Evolutionary conservation across 495 filamentous ascomycete genomes (phyloP).

Genomic region (Neurospora hispaniola): DNA sequence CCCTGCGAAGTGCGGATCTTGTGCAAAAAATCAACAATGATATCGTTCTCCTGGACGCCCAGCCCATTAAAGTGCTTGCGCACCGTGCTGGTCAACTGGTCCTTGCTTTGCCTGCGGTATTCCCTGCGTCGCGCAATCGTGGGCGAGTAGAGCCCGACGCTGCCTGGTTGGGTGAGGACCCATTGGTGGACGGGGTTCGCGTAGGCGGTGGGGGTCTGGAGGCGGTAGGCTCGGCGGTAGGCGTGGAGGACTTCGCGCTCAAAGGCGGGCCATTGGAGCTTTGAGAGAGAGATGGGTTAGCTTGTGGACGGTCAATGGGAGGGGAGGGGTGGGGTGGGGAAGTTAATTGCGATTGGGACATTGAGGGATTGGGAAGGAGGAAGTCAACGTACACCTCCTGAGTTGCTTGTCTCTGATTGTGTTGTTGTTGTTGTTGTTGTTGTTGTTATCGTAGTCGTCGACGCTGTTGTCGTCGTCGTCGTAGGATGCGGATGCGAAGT

Average conservation of each 20-base stretch:
- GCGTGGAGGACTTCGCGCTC: constrained; percentile 62
- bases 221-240: constrained; percentile 68
- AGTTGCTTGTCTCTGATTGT: constrained; percentile 14
- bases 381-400: constrained; percentile 21
- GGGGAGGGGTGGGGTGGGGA: neutral
- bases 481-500: constrained; percentile 8
- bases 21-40: constrained; percentile 79
- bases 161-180: constrained; percentile 55
- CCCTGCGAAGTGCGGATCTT: constrained; percentile 46
- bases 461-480: constrained; percentile 8
- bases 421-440: neutral
- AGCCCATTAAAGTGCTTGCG: constrained; percentile 85
- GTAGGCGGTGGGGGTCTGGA: constrained; percentile 61
- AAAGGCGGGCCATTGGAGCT: constrained; percentile 72
- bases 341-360: neutral
- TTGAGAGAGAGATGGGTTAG: constrained; percentile 13
- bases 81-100: constrained; percentile 70
- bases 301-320: neutral
- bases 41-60: constrained; percentile 76
- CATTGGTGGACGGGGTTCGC: constrained; percentile 59
- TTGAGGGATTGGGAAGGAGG: neutral
- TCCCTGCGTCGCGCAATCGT: constrained; percentile 56
- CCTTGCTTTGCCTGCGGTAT: constrained; percentile 57
- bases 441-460: constrained; percentile 5
- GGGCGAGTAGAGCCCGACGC: constrained; percentile 60